Conservation (phyloP, 2,329 filamentous ascomycete genomes). For the Pezicula carpinea region DNA sequence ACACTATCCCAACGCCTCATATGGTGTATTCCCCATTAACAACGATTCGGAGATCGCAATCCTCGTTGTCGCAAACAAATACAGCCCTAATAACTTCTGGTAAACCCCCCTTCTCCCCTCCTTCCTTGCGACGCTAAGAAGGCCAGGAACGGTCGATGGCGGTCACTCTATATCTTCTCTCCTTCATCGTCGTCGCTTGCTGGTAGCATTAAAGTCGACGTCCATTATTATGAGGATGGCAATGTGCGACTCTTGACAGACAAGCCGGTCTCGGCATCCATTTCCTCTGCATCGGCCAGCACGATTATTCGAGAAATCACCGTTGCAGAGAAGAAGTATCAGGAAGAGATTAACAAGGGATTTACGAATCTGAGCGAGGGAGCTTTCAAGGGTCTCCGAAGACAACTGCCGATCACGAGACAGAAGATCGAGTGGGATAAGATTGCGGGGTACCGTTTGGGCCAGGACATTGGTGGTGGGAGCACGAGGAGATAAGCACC, state of each 20-base stretch:
- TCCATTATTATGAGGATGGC: slow-evolving; percentile 99
- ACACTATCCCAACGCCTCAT: slow-evolving; percentile 79
- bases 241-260: slow-evolving; percentile 92
- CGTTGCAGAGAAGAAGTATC: slow-evolving; percentile 80
- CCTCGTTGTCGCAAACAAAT: slow-evolving; percentile 89
- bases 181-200: slow-evolving; percentile 64
- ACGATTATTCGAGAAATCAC: slow-evolving; percentile 72
- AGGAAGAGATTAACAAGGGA: slow-evolving; percentile 90
- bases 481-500: slow-evolving; percentile 45
- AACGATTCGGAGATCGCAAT: slow-evolving; percentile 73
- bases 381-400: slow-evolving; percentile 86
- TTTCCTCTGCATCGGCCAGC: slow-evolving; percentile 55
- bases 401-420: slow-evolving; percentile 91
- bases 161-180: slow-evolving; percentile 77
- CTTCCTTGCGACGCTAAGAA: slow-evolving; percentile 6
- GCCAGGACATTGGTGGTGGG: slow-evolving; percentile 72
- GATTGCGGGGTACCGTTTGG: slow-evolving; percentile 84
- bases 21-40: slow-evolving; percentile 77
- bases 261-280: slow-evolving; percentile 62
- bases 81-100: slow-evolving; percentile 98
- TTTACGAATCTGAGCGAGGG: slow-evolving; percentile 88
- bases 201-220: slow-evolving; percentile 85
- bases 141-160: slow-evolving; percentile 88
- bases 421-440: slow-evolving; percentile 99
- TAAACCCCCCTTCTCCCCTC: slow-evolving; percentile 34